A percentile compares a stretch with the other conserved stretches of the same genome.
Evolutionary conservation across 306 rosid species (phyloP).

Genomic region (Cucurbita maxima): DNA sequence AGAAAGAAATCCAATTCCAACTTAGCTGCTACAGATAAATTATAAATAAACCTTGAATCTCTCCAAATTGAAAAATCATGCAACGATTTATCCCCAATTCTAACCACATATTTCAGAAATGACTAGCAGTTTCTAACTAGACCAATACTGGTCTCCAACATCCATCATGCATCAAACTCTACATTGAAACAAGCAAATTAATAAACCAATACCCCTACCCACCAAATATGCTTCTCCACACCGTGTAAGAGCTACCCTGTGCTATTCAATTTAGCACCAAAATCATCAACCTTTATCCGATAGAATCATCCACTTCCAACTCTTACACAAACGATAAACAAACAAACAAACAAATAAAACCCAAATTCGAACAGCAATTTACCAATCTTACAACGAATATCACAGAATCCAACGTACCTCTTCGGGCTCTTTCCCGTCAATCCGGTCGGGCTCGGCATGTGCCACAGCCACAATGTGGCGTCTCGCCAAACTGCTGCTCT

Average conservation of each 20-base stretch:
- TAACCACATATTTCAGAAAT: not conserved
- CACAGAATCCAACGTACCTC: conserved; percentile 12
- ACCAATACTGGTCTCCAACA: not conserved
- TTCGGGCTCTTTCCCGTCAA: conserved; percentile 18
- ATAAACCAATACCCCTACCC: not conserved
- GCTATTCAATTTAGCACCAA: not conserved
- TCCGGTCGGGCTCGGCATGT: conserved; percentile 18
- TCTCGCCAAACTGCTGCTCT: not conserved
- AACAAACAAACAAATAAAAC: not conserved
- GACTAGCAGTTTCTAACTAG: not conserved
- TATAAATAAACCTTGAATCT: not conserved
- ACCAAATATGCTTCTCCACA: not conserved
- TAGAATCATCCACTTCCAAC: not conserved
- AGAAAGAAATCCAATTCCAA: not conserved
- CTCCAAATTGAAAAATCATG: not conserved
- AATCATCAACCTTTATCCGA: not conserved
- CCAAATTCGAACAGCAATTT: not conserved
- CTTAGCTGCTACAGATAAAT: not conserved
- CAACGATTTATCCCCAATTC: not conserved
- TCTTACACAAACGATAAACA: not conserved
- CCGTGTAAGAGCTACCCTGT: not conserved
- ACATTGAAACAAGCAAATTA: not conserved
- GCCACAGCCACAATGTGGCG: conserved; percentile 23
- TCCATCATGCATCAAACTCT: not conserved
- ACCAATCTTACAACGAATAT: not conserved